phyloP scores from a whole-genome alignment of 306 rosid species.

The Sicyos edulis region DNA sequence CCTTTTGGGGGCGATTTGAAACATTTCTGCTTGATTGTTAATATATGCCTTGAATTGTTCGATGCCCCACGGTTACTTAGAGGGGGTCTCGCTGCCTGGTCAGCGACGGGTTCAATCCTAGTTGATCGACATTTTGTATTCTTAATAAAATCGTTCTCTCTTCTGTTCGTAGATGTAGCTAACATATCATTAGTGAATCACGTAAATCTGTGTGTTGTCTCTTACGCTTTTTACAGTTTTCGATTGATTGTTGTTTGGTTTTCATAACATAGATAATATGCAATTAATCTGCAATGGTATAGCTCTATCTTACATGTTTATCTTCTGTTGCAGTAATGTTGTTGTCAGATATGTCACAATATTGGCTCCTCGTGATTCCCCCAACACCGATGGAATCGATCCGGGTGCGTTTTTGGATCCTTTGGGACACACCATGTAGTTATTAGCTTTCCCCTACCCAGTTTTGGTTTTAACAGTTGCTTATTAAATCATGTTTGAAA shows the following conservation, averaged over 20 bases:
- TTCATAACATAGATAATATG: neutral
- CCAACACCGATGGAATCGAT: constrained; percentile 95
- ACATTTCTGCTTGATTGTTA: neutral
- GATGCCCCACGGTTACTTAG: no score
- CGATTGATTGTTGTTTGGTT: no score
- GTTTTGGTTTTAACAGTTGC: neutral
- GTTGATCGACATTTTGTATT: no score
- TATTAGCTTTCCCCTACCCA: neutral
- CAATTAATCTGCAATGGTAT: neutral
- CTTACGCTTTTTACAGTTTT: no score
- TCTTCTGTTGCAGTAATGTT: constrained; percentile 59
- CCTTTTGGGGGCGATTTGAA: neutral
- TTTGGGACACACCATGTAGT: neutral
- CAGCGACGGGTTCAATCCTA: no score
- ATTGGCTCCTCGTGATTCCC: constrained; percentile 89
- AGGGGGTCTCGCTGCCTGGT: no score
- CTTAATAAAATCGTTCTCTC: no score
- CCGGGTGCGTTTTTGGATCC: constrained; percentile 49
- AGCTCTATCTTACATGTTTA: constrained; percentile 19
- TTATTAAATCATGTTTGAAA: neutral
- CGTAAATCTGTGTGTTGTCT: no score
- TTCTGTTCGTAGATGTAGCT: no score
- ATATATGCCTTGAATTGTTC: no score
- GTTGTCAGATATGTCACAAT: constrained; percentile 75
- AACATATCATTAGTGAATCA: no score